phyloP scores from a whole-genome alignment of 169 alveolate species.

The Amoebophrya sp. region DNA sequence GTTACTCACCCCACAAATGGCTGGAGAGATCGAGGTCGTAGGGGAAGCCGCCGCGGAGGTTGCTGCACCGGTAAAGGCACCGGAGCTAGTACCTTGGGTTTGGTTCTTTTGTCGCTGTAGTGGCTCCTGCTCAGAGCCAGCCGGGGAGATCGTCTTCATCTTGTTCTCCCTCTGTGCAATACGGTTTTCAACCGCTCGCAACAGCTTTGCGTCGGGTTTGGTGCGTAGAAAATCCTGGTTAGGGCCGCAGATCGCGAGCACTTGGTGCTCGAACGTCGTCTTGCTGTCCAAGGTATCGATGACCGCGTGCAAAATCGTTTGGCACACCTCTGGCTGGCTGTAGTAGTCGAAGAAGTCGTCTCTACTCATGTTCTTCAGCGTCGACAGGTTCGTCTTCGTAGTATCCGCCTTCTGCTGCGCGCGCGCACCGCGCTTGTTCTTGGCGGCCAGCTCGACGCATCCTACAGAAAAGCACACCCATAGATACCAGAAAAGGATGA shows the following conservation, averaged over 20 bases:
- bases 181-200: neutral
- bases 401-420: slow-evolving; percentile 21
- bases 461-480: too few relatives aligned
- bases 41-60: neutral
- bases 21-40: neutral
- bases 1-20: neutral
- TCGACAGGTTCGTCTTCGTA: neutral
- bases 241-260: neutral
- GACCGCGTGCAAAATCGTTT: slow-evolving; percentile 7
- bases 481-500: too few relatives aligned
- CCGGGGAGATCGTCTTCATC: neutral
- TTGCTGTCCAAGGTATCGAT: neutral
- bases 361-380: neutral
- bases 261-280: neutral
- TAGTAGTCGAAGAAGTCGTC: neutral
- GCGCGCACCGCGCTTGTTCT: slow-evolving; percentile 22
- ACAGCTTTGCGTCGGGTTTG: neutral
- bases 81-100: neutral
- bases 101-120: too few relatives aligned
- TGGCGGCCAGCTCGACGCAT: neutral
- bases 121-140: too few relatives aligned
- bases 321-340: slow-evolving; percentile 9
- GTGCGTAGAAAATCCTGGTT: neutral
- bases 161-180: neutral
- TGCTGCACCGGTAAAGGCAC: neutral